phyloP scores from a whole-genome alignment of 352 stramenopile genomes.

The Plasmopara muralis region DNA sequence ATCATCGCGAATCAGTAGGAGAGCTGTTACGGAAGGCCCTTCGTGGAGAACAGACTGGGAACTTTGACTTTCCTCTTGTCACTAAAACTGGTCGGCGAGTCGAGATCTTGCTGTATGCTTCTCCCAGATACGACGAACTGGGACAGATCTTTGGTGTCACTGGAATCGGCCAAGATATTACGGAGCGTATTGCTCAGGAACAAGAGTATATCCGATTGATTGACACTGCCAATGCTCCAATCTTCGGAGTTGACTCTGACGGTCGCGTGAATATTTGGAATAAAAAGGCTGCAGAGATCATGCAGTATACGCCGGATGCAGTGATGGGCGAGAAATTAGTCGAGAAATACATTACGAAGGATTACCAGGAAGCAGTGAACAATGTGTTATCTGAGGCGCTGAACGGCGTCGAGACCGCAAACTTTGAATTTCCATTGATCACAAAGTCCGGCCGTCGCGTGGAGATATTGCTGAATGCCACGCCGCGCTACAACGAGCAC shows the following conservation, averaged over 20 bases:
- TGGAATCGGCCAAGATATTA: constrained; percentile 60
- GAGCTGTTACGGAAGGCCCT: constrained; percentile 34
- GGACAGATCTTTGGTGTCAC: constrained; percentile 74
- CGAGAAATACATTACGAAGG: constrained; percentile 21
- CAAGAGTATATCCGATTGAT: constrained; percentile 34
- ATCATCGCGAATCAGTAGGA: constrained; percentile 22
- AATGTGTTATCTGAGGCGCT: constrained; percentile 15
- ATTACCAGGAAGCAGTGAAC: constrained; percentile 13
- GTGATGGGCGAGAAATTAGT: constrained; percentile 38
- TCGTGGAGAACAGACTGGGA: constrained; percentile 44
- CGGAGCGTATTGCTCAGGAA: too few species aligned
- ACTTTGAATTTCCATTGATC: constrained; percentile 3
- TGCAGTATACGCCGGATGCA: constrained; percentile 39
- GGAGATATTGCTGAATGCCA: constrained; percentile 21
- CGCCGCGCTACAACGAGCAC: constrained; percentile 14
- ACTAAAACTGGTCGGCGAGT: constrained; percentile 38
- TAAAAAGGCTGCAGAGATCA: constrained; percentile 37
- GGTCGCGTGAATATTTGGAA: constrained; percentile 32
- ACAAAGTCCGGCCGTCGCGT: constrained; percentile 15
- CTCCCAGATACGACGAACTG: constrained; percentile 53
- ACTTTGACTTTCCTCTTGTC: constrained; percentile 79
- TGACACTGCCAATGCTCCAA: constrained; percentile 65
- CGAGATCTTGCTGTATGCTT: constrained; percentile 65
- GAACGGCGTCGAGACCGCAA: constrained; percentile 18
- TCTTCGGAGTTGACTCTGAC: constrained; percentile 63